phyloP scores from a whole-genome alignment of 2,329 filamentous ascomycete genomes.

The Dothiorella sarmentorum region DNA sequence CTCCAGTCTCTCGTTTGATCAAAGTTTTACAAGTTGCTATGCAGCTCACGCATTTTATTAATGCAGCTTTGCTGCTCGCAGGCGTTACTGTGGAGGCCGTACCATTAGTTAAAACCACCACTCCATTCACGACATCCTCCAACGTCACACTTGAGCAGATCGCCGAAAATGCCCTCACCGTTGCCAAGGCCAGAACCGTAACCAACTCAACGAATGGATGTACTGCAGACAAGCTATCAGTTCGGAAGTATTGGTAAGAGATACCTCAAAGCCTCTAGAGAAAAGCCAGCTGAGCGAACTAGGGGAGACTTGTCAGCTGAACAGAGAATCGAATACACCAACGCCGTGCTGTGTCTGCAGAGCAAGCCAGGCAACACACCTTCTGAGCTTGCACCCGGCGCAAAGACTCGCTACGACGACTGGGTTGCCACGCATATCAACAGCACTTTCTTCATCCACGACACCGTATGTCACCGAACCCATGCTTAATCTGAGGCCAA shows the following conservation, averaged over 20 bases:
- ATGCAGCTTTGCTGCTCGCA: neutral
- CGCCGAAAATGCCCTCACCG: neutral
- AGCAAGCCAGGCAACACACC: slow-evolving; percentile 32
- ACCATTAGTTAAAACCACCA: neutral
- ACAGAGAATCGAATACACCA: slow-evolving; percentile 34
- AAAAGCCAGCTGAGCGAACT: neutral
- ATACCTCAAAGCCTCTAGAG: too few relatives aligned
- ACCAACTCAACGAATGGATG: neutral
- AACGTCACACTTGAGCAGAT: slow-evolving; percentile 6
- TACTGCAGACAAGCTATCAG: neutral
- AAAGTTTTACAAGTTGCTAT: neutral
- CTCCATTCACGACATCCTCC: neutral
- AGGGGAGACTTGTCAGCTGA: slow-evolving; percentile 5
- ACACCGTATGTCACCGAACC: slow-evolving; percentile 25
- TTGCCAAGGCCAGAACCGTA: neutral
- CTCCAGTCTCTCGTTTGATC: neutral
- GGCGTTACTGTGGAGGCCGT: neutral
- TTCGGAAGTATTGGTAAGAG: slow-evolving; percentile 5
- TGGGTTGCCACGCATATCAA: slow-evolving; percentile 36
- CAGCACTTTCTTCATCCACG: slow-evolving; percentile 33
- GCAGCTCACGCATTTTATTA: neutral
- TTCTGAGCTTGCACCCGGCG: slow-evolving; percentile 28
- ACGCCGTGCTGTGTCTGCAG: slow-evolving; percentile 35
- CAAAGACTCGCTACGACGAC: slow-evolving; percentile 36
- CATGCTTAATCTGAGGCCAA: neutral